Evolutionary conservation across 441 rosid species (phyloP).

Genomic region (Corymbia citriodora): DNA sequence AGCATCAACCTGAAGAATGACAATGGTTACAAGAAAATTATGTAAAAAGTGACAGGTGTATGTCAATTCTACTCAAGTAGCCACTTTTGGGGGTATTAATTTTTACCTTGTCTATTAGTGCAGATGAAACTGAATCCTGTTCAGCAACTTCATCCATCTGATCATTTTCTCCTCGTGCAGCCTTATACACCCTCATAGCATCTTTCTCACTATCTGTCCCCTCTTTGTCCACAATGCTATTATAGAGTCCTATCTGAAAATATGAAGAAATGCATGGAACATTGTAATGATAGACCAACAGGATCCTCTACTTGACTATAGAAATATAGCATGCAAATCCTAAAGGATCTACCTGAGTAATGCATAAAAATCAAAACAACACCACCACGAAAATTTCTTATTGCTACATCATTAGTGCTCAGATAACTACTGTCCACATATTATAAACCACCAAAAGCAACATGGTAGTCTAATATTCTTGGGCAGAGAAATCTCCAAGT

Average conservation of each 20-base stretch:
- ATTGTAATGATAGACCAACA: background rate
- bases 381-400: background rate
- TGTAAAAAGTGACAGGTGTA: background rate
- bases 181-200: conserved; percentile 70
- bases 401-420: background rate
- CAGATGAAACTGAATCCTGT: conserved; percentile 64
- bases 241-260: conserved; percentile 71
- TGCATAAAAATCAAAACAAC: background rate
- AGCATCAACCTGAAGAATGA: conserved; percentile 54
- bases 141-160: conserved; percentile 39
- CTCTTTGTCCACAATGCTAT: conserved; percentile 68
- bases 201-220: conserved; percentile 58
- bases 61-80: background rate
- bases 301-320: background rate
- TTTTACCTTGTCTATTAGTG: conserved; percentile 61
- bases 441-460: background rate
- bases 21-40: conserved; percentile 7
- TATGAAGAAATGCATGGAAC: background rate
- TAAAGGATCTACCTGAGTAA: background rate
- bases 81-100: background rate
- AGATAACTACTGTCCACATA: background rate
- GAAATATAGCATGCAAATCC: background rate
- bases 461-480: background rate
- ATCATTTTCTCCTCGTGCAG: conserved; percentile 64
- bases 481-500: background rate